These are phyloP conservation scores for Aspergillus fumigatus DNA, from an alignment of 2,329 filamentous ascomycete genomes.

Conservation along the genomic window DNA sequence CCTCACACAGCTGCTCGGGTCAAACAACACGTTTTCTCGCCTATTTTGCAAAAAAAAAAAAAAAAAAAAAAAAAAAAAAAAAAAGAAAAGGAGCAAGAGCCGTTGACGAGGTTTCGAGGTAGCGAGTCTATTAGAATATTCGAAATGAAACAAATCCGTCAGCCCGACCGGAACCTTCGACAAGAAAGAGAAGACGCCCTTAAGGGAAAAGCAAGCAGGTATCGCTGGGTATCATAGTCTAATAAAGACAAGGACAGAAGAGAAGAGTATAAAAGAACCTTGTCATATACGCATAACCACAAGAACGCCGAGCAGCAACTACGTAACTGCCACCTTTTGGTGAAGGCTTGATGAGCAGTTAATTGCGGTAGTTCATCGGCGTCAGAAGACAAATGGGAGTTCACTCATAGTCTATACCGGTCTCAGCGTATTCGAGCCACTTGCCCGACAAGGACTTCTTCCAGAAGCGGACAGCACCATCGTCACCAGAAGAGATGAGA, in stretches of 20 bases:
- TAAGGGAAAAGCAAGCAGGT: background rate
- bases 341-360: background rate
- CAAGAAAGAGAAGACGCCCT: background rate
- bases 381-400: background rate
- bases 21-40: background rate
- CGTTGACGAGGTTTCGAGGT: background rate
- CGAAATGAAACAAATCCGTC: background rate
- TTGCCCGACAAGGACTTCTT: slow-evolving; percentile 40
- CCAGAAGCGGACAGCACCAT: slow-evolving; percentile 41
- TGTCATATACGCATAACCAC: background rate
- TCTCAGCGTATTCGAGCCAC: slow-evolving; percentile 43
- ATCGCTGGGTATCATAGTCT: slow-evolving; percentile 21
- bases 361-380: background rate
- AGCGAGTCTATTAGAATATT: background rate
- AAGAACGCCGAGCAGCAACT: background rate
- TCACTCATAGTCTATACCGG: slow-evolving; percentile 34
- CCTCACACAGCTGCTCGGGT: background rate
- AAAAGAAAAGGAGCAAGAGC: background rate
- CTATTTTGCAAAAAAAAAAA: background rate
- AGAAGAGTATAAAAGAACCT: background rate
- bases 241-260: slow-evolving; percentile 7
- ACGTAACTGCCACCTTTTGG: background rate
- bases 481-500: slow-evolving; percentile 41
- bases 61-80: background rate
- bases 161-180: background rate